Base-by-base conservation (phyloP, 176 grass and related monocot genomes). In the Hordeum vulgare region DNA sequence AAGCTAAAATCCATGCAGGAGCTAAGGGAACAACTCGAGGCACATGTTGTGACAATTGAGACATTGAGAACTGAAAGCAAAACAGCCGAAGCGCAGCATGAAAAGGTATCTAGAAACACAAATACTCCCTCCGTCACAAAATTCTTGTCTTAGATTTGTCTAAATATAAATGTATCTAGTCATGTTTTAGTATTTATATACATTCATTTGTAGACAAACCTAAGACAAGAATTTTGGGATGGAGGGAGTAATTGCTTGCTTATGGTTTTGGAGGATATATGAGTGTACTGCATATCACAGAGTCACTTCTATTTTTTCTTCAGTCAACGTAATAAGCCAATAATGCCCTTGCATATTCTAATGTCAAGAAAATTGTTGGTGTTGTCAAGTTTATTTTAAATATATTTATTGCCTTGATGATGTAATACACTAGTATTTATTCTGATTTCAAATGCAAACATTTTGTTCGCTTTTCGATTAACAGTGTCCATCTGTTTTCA, bases 11-110 rank as follows among this genome's bases (percentile, higher is more conserved):
- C 28, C 7, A 35, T 89, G 29, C 85, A 99, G 96, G 96, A 99
- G 29, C 93, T 99, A 39, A 99, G 96, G 91, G 93, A 99, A 89
- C 89, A 92, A 87, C 62, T 99, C 74, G 89, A 94, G 79, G 94
- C 78, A 21, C 89, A 99, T 90, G 96, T 94, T 86, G 75, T 81
- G 12, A 96, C 96, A 70, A 90, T 99, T 67, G 91, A 99, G 84
- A 92, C 63, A 66, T 81, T 99, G 83, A 89, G 44, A 74, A 66
- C 62, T 84, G 87, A 87, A 89, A 94, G 53, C 65, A 86, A 90
- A 75, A 28, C 53, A 47, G 51, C 60, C 3, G 66, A 83, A 90
- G 65, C 13, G 59, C 89, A 75, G 83, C 93, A 99, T 89, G 96
- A 94, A 90, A 99, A 94, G 92, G 96, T 92, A 90, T 74, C 12